phyloP scores from a whole-genome alignment of 2,329 filamentous ascomycete genomes.

The Coniochaeta prunicola region DNA sequence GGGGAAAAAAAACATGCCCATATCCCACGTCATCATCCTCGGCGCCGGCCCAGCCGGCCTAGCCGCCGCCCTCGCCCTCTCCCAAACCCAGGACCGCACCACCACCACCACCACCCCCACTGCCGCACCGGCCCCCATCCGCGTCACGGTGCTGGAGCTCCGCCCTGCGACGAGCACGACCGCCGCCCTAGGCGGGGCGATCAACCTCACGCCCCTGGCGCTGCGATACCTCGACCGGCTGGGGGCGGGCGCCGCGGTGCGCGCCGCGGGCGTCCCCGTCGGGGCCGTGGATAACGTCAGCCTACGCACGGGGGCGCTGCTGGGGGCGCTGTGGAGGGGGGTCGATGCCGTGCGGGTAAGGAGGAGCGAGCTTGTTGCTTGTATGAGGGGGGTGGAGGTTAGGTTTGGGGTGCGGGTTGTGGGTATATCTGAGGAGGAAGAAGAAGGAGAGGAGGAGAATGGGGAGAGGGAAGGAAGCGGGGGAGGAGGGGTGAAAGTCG shows the following conservation, averaged over 20 bases:
- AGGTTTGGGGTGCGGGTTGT: conserved; percentile 11
- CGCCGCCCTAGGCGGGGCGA: conserved; percentile 32
- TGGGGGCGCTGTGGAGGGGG: conserved; percentile 16
- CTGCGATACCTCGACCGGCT: conserved; percentile 34
- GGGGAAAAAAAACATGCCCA: background rate
- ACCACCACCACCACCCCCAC: conserved; percentile 8
- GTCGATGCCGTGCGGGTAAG: conserved; percentile 18
- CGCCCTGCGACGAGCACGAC: conserved; percentile 27
- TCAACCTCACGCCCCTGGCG: conserved; percentile 39
- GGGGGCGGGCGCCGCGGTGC: conserved; percentile 21
- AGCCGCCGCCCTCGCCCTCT: conserved; percentile 38
- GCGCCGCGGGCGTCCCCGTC: conserved; percentile 10
- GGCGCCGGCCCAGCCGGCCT: conserved; percentile 45
- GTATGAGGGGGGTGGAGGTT: conserved; percentile 10
- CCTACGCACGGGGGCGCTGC: conserved; percentile 16
- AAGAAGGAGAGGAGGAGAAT: conserved; percentile 3
- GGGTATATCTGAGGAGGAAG: conserved; percentile 9
- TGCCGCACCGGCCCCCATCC: conserved; percentile 12
- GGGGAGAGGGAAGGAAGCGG: no score
- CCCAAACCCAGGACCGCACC: conserved; percentile 29
- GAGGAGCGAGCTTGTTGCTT: conserved; percentile 17
- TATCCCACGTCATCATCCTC: conserved; percentile 29
- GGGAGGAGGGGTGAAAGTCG: background rate
- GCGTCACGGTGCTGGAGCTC: conserved; percentile 39
- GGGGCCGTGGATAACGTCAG: conserved; percentile 19